Percentiles rank a stretch among this genome's conserved stretches.
These are phyloP conservation scores for Capsella bursapastoris DNA, from an alignment of 345 rosid species.

Conservation along the genomic window DNA sequence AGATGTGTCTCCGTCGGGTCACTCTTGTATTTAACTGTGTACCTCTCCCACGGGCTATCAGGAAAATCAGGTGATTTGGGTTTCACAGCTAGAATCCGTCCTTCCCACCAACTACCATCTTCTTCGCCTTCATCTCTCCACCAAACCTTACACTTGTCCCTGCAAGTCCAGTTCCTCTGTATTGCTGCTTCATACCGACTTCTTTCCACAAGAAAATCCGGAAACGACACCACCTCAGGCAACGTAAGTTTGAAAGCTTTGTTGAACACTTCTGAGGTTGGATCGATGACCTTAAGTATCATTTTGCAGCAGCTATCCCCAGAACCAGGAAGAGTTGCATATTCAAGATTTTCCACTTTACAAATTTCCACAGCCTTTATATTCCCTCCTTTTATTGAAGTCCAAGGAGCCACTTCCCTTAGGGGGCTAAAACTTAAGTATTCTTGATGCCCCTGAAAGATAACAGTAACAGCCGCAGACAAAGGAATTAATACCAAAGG, in stretches of 20 bases:
- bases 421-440: constrained; percentile 51
- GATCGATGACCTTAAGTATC: constrained; percentile 80
- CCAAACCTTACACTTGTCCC: constrained; percentile 97
- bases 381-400: constrained; percentile 53
- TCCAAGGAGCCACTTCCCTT: constrained; percentile 82
- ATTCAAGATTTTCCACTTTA: constrained; percentile 78
- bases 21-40: constrained; percentile 70
- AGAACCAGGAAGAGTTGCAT: constrained; percentile 86
- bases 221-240: constrained; percentile 83
- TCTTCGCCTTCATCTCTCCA: constrained; percentile 89
- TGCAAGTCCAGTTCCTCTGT: constrained; percentile 78
- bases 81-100: constrained; percentile 72
- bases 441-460: constrained; percentile 92
- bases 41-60: constrained; percentile 98
- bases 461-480: constrained; percentile 14
- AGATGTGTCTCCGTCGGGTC: constrained; percentile 74
- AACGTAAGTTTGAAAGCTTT: constrained; percentile 71
- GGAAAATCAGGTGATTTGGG: constrained; percentile 78
- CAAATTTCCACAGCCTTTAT: constrained; percentile 88
- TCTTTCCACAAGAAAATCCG: constrained; percentile 96
- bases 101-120: constrained; percentile 97
- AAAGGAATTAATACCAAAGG: constrained; percentile 8
- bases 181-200: constrained; percentile 85
- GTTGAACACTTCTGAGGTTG: constrained; percentile 57
- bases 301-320: constrained; percentile 99